A percentile compares a stretch with the other conserved stretches of the same genome.
phyloP scores from a whole-genome alignment of 768 basidiomycete species.

The Leccinum subgranulosum region DNA sequence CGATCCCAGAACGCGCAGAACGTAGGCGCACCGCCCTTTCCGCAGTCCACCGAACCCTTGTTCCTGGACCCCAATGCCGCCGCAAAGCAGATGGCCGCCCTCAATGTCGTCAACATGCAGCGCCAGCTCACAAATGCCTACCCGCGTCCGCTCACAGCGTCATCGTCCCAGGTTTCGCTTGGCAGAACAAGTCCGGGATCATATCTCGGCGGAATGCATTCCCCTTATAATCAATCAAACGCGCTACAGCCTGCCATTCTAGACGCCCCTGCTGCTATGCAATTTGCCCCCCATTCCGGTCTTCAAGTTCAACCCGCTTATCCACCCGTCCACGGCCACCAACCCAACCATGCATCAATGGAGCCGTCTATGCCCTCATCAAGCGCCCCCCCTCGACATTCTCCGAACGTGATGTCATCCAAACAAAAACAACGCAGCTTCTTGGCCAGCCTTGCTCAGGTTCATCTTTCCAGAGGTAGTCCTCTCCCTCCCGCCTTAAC shows the following conservation, averaged over 20 bases:
- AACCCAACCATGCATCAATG: constrained; percentile 37
- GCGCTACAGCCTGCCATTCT: constrained; percentile 40
- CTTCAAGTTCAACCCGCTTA: constrained; percentile 42
- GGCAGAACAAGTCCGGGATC: constrained; percentile 66
- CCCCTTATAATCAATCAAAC: constrained; percentile 27
- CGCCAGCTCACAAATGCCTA: constrained; percentile 54
- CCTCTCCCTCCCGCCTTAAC: constrained; percentile 77
- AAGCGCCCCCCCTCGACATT: constrained; percentile 37
- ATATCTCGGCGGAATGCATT: constrained; percentile 60
- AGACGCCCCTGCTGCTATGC: constrained; percentile 39
- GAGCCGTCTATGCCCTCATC: constrained; percentile 44
- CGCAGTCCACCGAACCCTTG: constrained; percentile 33
- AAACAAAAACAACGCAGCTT: constrained; percentile 61
- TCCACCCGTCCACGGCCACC: constrained; percentile 34
- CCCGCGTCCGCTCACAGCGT: constrained; percentile 42
- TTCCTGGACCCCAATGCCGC: constrained; percentile 65
- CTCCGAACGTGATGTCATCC: constrained; percentile 32
- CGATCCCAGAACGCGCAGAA: constrained; percentile 23
- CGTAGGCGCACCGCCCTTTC: constrained; percentile 13
- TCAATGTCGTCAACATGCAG: constrained; percentile 53
- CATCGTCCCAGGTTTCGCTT: constrained; percentile 32
- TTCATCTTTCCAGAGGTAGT: constrained; percentile 54
- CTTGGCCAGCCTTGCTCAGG: constrained; percentile 53
- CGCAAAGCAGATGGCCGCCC: constrained; percentile 80
- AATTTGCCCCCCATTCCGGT: constrained; percentile 40